Conservation (phyloP, 2,329 filamentous ascomycete genomes). For the Eutypella sp. region DNA sequence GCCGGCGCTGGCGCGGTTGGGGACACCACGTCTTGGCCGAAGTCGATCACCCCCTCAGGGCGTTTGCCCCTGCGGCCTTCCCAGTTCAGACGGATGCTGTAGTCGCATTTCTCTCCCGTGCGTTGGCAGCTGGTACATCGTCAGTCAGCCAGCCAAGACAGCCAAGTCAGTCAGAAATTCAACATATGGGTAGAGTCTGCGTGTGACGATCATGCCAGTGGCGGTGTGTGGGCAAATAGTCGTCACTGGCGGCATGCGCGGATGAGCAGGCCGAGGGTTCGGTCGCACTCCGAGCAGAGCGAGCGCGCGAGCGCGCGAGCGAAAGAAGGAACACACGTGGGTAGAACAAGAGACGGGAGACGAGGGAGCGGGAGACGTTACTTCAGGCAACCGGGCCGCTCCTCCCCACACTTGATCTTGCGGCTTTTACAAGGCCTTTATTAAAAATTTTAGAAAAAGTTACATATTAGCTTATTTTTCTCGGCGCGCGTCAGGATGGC, state of each 20-base stretch:
- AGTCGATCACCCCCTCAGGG: slow-evolving; percentile 31
- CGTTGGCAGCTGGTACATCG: slow-evolving; percentile 51
- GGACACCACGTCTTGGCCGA: slow-evolving; percentile 16
- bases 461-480: slow-evolving; percentile 1
- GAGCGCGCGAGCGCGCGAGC: slow-evolving; percentile 2
- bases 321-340: slow-evolving; percentile 2
- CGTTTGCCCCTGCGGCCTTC: slow-evolving; percentile 63
- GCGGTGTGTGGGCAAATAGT: too few relatives aligned
- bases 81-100: slow-evolving; percentile 78
- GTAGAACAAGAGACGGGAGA: slow-evolving; percentile 2
- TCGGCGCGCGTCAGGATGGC: not conserved
- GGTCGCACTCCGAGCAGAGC: too few relatives aligned
- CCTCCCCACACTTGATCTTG: slow-evolving; percentile 78
- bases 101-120: slow-evolving; percentile 71
- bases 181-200: too few relatives aligned
- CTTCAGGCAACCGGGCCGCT: slow-evolving; percentile 67
- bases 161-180: too few relatives aligned
- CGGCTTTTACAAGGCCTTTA: slow-evolving; percentile 71
- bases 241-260: too few relatives aligned
- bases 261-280: too few relatives aligned
- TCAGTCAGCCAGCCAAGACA: not conserved
- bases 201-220: too few relatives aligned
- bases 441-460: slow-evolving; percentile 14
- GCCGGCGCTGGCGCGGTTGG: slow-evolving; percentile 23
- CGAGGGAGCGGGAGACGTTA: slow-evolving; percentile 21